Evolutionary conservation across 768 basidiomycete species (phyloP).

Genomic region (Leccinum rimulosum): DNA sequence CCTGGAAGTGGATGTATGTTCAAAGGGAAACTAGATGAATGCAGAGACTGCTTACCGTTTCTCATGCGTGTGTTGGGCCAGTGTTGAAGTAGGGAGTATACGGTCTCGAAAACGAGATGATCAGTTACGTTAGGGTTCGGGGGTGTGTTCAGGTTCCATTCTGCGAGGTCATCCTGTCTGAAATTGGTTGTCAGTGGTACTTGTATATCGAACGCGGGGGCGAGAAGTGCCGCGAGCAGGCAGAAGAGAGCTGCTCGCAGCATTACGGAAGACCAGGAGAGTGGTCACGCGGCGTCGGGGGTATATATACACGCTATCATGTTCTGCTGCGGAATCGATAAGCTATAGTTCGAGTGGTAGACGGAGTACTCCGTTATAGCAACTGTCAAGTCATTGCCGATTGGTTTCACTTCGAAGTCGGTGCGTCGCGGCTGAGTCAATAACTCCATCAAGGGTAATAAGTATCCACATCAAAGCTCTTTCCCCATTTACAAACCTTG

Average conservation of each 20-base stretch:
- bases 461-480: too few species aligned
- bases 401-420: too few species aligned
- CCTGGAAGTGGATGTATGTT: conserved; percentile 18
- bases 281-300: not conserved
- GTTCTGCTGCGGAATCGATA: too few species aligned
- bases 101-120: conserved; percentile 25
- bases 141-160: conserved; percentile 24
- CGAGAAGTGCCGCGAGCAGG: not conserved
- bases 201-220: not conserved
- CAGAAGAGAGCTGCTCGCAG: not conserved
- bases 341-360: too few species aligned
- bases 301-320: too few species aligned
- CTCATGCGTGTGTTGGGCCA: conserved; percentile 48
- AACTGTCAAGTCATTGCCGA: too few species aligned
- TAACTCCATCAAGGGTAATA: too few species aligned
- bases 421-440: too few species aligned
- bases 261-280: not conserved
- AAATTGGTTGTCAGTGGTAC: conserved; percentile 4
- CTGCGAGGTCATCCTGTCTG: not conserved
- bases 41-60: conserved; percentile 33
- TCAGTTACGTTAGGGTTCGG: conserved; percentile 29
- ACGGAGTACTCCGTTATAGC: too few species aligned
- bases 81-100: conserved; percentile 35
- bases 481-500: too few species aligned
- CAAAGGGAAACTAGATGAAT: conserved; percentile 13